Conservation (phyloP, 2,329 filamentous ascomycete genomes). For the Pseudocercospora pini-densiflorae region DNA sequence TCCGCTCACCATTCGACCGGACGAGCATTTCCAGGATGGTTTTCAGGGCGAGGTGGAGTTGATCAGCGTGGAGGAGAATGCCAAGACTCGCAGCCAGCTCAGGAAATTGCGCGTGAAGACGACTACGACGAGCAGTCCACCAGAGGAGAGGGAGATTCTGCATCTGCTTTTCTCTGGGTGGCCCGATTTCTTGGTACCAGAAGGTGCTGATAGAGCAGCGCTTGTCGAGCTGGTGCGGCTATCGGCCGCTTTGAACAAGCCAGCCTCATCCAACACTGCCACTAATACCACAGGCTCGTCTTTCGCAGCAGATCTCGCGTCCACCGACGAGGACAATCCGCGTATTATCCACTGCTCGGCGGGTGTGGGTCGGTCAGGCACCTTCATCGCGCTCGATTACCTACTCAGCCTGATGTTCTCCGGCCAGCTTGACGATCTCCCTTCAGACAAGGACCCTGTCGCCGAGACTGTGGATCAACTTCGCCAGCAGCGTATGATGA, state of each 20-base stretch:
- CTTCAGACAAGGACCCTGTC: slow-evolving; percentile 67
- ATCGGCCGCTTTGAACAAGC: slow-evolving; percentile 61
- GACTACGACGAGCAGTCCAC: slow-evolving; percentile 39
- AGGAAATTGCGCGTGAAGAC: slow-evolving; percentile 67
- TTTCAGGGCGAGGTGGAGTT: slow-evolving; percentile 73
- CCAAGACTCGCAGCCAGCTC: slow-evolving; percentile 66
- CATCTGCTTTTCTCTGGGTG: slow-evolving; percentile 86
- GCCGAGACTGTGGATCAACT: slow-evolving; percentile 79
- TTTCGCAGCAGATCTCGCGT: slow-evolving; percentile 36
- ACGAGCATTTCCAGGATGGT: slow-evolving; percentile 41
- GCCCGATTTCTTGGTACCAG: slow-evolving; percentile 88
- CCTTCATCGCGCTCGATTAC: slow-evolving; percentile 95
- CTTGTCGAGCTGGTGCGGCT: slow-evolving; percentile 73
- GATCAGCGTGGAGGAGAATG: slow-evolving; percentile 58
- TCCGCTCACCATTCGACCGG: slow-evolving; percentile 33
- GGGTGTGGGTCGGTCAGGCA: slow-evolving; percentile 90
- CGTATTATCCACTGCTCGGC: slow-evolving; percentile 77
- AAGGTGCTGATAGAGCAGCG: slow-evolving; percentile 66
- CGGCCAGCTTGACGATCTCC: slow-evolving; percentile 63
- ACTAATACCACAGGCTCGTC: slow-evolving; percentile 24
- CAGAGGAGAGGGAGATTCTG: slow-evolving; percentile 69
- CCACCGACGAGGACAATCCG: slow-evolving; percentile 59
- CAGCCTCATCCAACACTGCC: slow-evolving; percentile 28
- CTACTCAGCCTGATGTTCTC: slow-evolving; percentile 79
- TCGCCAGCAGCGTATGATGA: slow-evolving; percentile 85